Evolutionary conservation across 2,329 filamentous ascomycete species (phyloP), one percentile per base, ranked within the genome.

Genomic region (Hypoxylon sp.): DNA sequence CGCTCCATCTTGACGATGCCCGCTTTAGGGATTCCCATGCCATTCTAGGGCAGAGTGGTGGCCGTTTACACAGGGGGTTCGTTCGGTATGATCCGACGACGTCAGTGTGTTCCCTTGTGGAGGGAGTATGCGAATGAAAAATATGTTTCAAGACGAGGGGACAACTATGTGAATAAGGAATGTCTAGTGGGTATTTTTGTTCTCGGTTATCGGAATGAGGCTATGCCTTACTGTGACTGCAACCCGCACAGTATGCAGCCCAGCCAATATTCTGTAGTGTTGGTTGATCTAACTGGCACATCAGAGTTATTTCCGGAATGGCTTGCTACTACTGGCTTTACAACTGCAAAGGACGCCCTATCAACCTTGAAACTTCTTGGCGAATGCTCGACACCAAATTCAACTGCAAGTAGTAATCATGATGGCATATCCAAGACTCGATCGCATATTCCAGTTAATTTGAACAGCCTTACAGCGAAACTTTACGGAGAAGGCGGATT

Each of bases 1-100:
- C 64, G 25, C 71, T 74, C 78, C 75, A 79, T 72, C 60, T 56
- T 45, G 60, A 17, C 30, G 38, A 41, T 59, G 50, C 28, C 65
- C 64, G 69, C 63, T 23, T 55, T 46, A 56, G 53, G 38, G 23
- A 48, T 46, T 53, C 36, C 65, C 61, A 62, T 66, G 69, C 70
- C 70, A 72, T 74, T 38, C 50, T 69, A 56, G 45, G 63, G 36
- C 48, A 61, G 17, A 30, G 55, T 56, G 52, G 34, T 46, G 48
- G 38, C 58, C 64, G 38, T 64, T 60, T 30, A 25, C 43, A 30
- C 56, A 43, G 46, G 36, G 50, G 45, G 46, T 52, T 51, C 56
- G 34, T 58, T 60, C 58, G 53, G 38, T 45, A 50, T 17, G 63
- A 60, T 52, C 63, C 52, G 49, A 62, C 17, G 38, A 60, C 46